Conservation (phyloP, 1,284 basidiomycete species). For the Irpex lacteus region DNA sequence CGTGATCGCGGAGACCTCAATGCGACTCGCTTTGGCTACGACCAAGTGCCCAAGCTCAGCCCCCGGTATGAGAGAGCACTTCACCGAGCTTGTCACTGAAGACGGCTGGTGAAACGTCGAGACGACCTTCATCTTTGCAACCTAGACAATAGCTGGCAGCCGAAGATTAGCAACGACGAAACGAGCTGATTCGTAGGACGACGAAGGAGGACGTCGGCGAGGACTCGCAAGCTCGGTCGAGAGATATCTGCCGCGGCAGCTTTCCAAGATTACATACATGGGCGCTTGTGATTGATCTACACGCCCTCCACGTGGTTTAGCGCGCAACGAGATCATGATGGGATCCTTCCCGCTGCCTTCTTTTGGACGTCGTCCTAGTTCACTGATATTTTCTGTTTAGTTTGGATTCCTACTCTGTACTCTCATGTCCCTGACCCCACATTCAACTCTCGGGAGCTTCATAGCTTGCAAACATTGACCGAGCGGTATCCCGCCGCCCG, state of each 20-base stretch:
- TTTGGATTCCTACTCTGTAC: no score
- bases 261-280: neutral
- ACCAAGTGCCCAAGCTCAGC: slow-evolving; percentile 54
- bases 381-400: no score
- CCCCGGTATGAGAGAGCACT: slow-evolving; percentile 47
- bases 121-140: slow-evolving; percentile 57
- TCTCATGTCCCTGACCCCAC: no score
- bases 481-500: no score
- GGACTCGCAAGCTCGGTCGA: neutral
- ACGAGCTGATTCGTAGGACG: neutral
- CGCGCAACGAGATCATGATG: no score
- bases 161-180: no score
- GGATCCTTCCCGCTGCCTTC: no score
- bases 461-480: no score
- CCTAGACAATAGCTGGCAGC: neutral
- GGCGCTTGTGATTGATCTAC: neutral
- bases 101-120: slow-evolving; percentile 68
- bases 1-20: slow-evolving; percentile 64
- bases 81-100: slow-evolving; percentile 59
- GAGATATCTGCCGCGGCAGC: neutral
- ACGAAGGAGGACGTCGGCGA: neutral
- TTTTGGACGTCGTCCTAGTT: no score
- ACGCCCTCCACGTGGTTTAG: neutral
- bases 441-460: no score
- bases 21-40: slow-evolving; percentile 57